Percentiles rank a stretch among this genome's conserved stretches.
phyloP scores from a whole-genome alignment of 768 basidiomycete species.

The Jaapia argillacea region DNA sequence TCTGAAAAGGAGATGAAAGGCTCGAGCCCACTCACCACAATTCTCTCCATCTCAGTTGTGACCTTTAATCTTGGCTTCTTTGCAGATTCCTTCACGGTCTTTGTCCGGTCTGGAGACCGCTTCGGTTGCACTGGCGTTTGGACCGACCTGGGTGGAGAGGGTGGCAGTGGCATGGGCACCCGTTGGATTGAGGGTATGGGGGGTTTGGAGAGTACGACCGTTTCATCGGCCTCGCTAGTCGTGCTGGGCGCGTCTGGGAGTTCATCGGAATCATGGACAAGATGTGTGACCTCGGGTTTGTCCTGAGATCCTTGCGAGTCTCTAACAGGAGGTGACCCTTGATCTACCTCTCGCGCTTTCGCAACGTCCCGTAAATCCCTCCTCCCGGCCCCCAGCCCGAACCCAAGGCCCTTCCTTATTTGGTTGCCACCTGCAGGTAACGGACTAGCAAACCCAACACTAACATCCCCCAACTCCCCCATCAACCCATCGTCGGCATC shows the following conservation, averaged over 20 bases:
- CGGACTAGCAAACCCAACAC: slow-evolving; percentile 31
- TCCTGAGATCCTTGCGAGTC: too few species aligned
- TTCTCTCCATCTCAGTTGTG: slow-evolving; percentile 55
- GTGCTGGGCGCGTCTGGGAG: not conserved
- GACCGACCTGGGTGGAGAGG: not conserved
- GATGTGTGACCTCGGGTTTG: too few species aligned
- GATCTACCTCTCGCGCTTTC: not conserved
- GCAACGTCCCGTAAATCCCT: not conserved
- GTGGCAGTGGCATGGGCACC: not conserved
- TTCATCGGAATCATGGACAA: not conserved
- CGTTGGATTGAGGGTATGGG: not conserved
- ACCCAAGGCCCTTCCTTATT: too few species aligned
- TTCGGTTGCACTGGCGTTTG: not conserved
- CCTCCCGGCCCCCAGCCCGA: not conserved
- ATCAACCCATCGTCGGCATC: too few species aligned
- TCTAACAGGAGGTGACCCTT: not conserved
- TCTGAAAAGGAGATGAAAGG: not conserved
- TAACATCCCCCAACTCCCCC: slow-evolving; percentile 43
- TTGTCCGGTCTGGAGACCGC: slow-evolving; percentile 2
- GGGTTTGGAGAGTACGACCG: slow-evolving; percentile 8
- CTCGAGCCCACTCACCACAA: slow-evolving; percentile 35
- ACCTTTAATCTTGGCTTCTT: slow-evolving; percentile 32
- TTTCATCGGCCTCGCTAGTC: slow-evolving; percentile 7
- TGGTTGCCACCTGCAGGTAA: too few species aligned
- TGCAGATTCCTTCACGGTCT: slow-evolving; percentile 10